Conservation (phyloP, 2,329 filamentous ascomycete species). For the Trichoderma koningiopsis region DNA sequence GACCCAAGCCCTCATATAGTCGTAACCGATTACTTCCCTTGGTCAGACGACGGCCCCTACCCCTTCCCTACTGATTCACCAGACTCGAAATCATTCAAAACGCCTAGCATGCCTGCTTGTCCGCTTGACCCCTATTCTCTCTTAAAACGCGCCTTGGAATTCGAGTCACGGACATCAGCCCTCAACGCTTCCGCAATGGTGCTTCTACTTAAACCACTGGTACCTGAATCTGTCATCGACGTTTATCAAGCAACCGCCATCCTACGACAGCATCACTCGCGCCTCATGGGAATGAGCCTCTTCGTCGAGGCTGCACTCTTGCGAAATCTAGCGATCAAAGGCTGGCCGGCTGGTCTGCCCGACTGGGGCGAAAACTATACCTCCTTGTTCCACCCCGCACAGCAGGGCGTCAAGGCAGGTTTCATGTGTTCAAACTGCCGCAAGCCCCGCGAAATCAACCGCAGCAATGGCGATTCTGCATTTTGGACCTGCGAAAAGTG, state of each 20-base stretch:
- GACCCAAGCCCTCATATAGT: slow-evolving; percentile 48
- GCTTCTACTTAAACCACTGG: slow-evolving; percentile 59
- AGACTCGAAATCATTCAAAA: slow-evolving; percentile 18
- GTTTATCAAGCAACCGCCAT: slow-evolving; percentile 57
- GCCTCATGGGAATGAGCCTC: slow-evolving; percentile 60
- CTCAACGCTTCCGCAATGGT: slow-evolving; percentile 64
- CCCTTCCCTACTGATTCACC: slow-evolving; percentile 46
- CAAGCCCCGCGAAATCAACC: slow-evolving; percentile 58
- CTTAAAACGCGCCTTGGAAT: slow-evolving; percentile 56
- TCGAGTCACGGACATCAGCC: slow-evolving; percentile 58
- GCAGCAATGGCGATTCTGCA: slow-evolving; percentile 45
- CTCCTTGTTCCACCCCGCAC: slow-evolving; percentile 55
- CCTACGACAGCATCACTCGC: slow-evolving; percentile 60
- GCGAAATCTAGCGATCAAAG: slow-evolving; percentile 61
- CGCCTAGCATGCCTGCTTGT: slow-evolving; percentile 30
- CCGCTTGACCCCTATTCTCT: slow-evolving; percentile 60
- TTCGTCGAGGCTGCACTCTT: slow-evolving; percentile 63
- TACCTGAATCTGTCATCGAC: slow-evolving; percentile 59
- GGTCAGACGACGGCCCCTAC: slow-evolving; percentile 59
- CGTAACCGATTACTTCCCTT: slow-evolving; percentile 62
- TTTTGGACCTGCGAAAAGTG: slow-evolving; percentile 65
- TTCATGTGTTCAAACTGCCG: slow-evolving; percentile 59
- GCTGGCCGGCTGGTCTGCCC: slow-evolving; percentile 55
- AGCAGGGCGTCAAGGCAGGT: slow-evolving; percentile 56
- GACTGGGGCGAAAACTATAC: slow-evolving; percentile 59